A percentile compares a stretch with the other conserved stretches of the same genome.
Evolutionary conservation across 352 stramenopile genomes (phyloP).

Genomic region (Phytophthora megakarya): DNA sequence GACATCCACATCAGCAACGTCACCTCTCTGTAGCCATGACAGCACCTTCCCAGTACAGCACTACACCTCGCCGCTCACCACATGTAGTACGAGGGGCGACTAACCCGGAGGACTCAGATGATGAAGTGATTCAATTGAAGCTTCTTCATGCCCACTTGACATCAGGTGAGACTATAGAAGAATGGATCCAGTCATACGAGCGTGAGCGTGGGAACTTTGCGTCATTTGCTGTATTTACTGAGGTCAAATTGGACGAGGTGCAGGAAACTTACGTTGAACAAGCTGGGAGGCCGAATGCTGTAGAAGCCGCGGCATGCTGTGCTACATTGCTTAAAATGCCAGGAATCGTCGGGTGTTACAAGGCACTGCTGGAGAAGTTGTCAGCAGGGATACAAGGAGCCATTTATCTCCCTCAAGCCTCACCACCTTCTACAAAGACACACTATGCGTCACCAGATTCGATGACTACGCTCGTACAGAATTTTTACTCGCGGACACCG

Average conservation of each 20-base stretch:
- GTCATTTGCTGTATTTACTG: conserved; percentile 78
- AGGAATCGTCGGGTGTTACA: conserved; percentile 76
- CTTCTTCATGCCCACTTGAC: conserved; percentile 45
- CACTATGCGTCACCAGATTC: conserved; percentile 16
- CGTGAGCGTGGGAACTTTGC: conserved; percentile 65
- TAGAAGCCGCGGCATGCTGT: conserved; percentile 77
- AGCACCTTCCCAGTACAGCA: conserved; percentile 10
- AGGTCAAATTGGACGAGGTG: conserved; percentile 83
- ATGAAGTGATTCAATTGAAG: conserved; percentile 48
- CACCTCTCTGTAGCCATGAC: conserved; percentile 24
- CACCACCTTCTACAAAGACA: neutral
- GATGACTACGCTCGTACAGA: conserved; percentile 62
- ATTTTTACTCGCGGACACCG: conserved; percentile 61
- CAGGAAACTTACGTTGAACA: conserved; percentile 53
- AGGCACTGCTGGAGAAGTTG: conserved; percentile 70
- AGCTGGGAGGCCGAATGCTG: conserved; percentile 61
- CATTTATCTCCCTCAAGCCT: conserved; percentile 51
- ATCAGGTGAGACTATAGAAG: conserved; percentile 50
- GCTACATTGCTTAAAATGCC: conserved; percentile 82
- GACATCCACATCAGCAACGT: conserved; percentile 22
- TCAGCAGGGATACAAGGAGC: conserved; percentile 56
- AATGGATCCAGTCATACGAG: conserved; percentile 79
- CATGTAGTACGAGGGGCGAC: conserved; percentile 5
- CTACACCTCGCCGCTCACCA: conserved; percentile 14
- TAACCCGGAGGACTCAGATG: conserved; percentile 24